These are phyloP conservation scores for Silene latifolia DNA, from an alignment of 148 eudicot species.

Conservation along the genomic window DNA sequence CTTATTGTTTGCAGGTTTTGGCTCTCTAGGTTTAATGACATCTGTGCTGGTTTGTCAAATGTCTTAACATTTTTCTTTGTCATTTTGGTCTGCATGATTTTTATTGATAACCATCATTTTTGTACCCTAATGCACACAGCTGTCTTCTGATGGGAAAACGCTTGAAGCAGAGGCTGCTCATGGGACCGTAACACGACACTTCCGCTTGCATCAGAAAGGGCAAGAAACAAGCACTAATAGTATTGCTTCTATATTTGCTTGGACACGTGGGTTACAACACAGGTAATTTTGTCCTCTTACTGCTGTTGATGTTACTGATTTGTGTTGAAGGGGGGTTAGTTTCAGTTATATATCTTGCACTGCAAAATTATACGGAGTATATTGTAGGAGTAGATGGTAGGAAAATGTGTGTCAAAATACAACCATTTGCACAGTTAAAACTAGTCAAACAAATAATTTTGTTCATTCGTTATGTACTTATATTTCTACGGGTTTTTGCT, in stretches of 20 bases:
- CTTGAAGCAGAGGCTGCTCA: slow-evolving; percentile 95
- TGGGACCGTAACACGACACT: slow-evolving; percentile 89
- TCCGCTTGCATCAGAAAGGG: slow-evolving; percentile 81
- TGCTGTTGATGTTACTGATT: neutral
- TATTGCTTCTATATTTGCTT: slow-evolving; percentile 92
- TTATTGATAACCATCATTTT: neutral
- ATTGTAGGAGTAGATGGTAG: neutral
- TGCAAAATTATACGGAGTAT: neutral
- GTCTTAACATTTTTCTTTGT: neutral
- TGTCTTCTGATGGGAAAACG: slow-evolving; percentile 89
- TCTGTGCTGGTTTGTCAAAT: slow-evolving; percentile 63
- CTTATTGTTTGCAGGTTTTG: slow-evolving; percentile 54
- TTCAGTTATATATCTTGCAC: neutral
- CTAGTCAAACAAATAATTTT: neutral
- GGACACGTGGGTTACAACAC: slow-evolving; percentile 88
- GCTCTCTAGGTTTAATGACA: slow-evolving; percentile 87
- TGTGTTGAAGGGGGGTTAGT: neutral
- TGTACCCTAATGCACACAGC: slow-evolving; percentile 31
- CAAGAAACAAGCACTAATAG: slow-evolving; percentile 97
- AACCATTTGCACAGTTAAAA: neutral
- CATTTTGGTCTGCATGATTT: neutral
- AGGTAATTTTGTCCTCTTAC: slow-evolving; percentile 31
- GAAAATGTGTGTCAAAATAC: neutral
- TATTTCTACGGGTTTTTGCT: neutral
- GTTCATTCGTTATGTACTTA: neutral